A percentile compares a stretch with the other conserved stretches of the same genome.
Evolutionary conservation across 768 basidiomycete genomes (phyloP).

Genomic region (Russula sp.): DNA sequence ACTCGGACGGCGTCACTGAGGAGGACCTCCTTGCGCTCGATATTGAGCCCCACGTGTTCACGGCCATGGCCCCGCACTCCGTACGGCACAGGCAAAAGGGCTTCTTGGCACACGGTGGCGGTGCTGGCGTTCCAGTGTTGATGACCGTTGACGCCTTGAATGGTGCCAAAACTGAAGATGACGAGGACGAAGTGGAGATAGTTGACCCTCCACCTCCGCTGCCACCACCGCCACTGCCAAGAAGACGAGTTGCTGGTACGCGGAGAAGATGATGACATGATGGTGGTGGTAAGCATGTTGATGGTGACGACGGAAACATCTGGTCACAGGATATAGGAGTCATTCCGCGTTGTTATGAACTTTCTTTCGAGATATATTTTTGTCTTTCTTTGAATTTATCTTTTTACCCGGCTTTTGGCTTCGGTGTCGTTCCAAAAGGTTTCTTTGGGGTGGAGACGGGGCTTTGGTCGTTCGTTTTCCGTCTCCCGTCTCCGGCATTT

Average conservation of each 20-base stretch:
- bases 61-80: slow-evolving; percentile 47
- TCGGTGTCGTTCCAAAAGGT: neutral
- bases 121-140: slow-evolving; percentile 60
- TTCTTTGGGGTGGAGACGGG: neutral
- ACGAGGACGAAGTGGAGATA: neutral
- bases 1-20: slow-evolving; percentile 32
- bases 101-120: slow-evolving; percentile 71
- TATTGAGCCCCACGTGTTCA: slow-evolving; percentile 37
- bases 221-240: neutral
- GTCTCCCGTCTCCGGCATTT: neutral
- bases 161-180: slow-evolving; percentile 30
- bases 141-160: slow-evolving; percentile 39
- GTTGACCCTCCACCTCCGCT: neutral
- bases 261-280: slow-evolving; percentile 7
- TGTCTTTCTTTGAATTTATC: neutral
- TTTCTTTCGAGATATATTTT: neutral
- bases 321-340: neutral
- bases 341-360: neutral
- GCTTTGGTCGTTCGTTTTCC: neutral
- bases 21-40: slow-evolving; percentile 30
- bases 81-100: slow-evolving; percentile 42
- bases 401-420: neutral
- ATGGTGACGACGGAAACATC: neutral
- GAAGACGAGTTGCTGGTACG: neutral
- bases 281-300: neutral